Base-by-base conservation (phyloP, 202 grass and related monocot species). In the Carex arenaria region DNA sequence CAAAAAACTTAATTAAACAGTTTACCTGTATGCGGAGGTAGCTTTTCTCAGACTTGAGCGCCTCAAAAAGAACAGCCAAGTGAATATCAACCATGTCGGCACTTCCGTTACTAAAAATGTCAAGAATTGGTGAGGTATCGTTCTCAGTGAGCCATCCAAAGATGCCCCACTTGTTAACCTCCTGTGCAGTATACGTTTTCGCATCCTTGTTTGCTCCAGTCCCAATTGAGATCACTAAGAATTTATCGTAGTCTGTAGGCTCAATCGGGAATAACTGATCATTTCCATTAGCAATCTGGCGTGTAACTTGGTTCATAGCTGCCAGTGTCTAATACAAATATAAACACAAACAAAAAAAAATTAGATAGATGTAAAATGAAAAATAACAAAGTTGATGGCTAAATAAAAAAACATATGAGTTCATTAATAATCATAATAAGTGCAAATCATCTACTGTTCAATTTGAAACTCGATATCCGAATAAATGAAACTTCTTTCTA, bases 81-180 rank as follows among this genome's bases (percentile, higher is more conserved):
- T 95, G 83, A 85, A 93, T 93, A 86, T 95, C 93, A 4, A 95
- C 90, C 88, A 95, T 93, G 64, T 95, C 85, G 4, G 87, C 89
- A 36, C 88, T 89, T 67, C 90, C 90, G 7, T 75, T 13, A 56
- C 68, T 96, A 65, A 89, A 91, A 77, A 96, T 90, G 69, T 96
- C 90, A 22, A 93, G 12, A 62, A 95, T 78, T 19, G 93, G 93
- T 0, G 77, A 52, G 0, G 80, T 62, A 67, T 78, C 38, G 3
- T 72, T 36, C 63, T 89, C 68, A 60, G 79, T 51, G 63, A 96
- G 89, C 93, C 93, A 96, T 31, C 80, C 82, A 61, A 96, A 85
- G 26, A 96, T 61, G 13, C 93, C 90, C 93, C 93, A 96, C 67
- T 87, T 89, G 32, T 86, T 52, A 13, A 89, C 83, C 7, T 75